Evolutionary conservation across 2,329 filamentous ascomycete genomes (phyloP), one percentile per base, ranked within the genome.

Genomic region (Neofusicoccum kwambonambiense): DNA sequence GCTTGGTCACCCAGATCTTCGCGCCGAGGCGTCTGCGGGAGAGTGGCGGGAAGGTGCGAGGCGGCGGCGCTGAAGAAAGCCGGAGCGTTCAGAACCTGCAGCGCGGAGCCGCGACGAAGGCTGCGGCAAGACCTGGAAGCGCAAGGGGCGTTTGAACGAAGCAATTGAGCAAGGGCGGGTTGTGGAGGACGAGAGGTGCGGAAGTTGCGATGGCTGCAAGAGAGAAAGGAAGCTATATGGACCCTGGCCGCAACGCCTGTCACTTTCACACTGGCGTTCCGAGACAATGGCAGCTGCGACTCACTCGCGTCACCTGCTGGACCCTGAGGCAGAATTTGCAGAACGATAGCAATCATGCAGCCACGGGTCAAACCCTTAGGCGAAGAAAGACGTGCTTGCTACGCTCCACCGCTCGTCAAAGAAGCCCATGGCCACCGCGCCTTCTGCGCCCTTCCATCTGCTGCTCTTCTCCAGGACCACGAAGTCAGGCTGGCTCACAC

Each of bases 401-500:
- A 85, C 76, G 50, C 80, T 73, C 86, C 86, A 87, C n/a, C 72
- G 67, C 65, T 77, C 76, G 69, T 86, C 83, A 67, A 87, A 82
- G 72, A 84, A 86, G 0, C 85, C 85, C 74, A 86, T 77, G 2
- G 83, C 83, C 64, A 84, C 71, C 4, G 80, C 77, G 4, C 84
- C 84, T 49, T 80, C 83, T 50, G 82, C 73, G 1, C 84, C 85
- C 67, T 79, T 80, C 81, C 81, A 84, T 64, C 78, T 76, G 70
- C 81, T 81, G 27, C 73, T 77, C 61, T 75, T 70, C 49, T 80
- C 77, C 34, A 84, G 68, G 2, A 87, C 71, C 4, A 87, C 76
- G 68, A 86, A 87, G 68, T 87, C 84, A 12, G 86, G 85, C 68
- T 86, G 83, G 0, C 85, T 84, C 56, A 81, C 82, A 8, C 86